Base-by-base conservation (phyloP, 2,329 filamentous ascomycete genomes). In the Zopfia rhizophila region DNA sequence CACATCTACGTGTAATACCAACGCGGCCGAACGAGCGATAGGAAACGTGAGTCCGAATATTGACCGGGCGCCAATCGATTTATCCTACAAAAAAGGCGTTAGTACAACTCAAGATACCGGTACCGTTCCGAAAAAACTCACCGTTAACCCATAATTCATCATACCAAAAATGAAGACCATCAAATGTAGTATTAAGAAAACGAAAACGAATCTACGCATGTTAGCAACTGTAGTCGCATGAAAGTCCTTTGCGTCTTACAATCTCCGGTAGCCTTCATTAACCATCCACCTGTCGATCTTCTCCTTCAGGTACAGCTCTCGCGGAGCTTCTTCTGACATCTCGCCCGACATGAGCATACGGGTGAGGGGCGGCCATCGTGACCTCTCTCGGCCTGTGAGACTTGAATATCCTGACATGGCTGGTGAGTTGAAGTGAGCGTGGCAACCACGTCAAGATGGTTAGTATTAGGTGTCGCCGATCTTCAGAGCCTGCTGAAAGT, bases 221-320 rank as follows among this genome's bases (percentile, higher is more conserved):
- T 74, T 66, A 73, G 66, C 48, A 35, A 39, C 24, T 31, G 18
- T 29, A 24, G 7, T 10, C 13, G n/a, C 22, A 11, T 25, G 17
- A n/a, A n/a, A 25, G 13, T 22, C 10, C 14, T 6, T 17, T n/a
- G 14, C 8, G 10, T 82, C 87, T 45, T 79, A 91, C 84, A 93
- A 80, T 83, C 88, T 80, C 68, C 88, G 82, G 69, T 91, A 91
- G 50, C 90, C 90, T 69, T 93, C 90, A 68, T 93, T 93, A 51
- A 93, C 87, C 89, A 94, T 92, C 90, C 90, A 94, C 56, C 86
- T 80, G 70, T 92, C 87, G 65, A 93, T 88, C 68, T 83, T 88
- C 70, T 93, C 88, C 64, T 83, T 82, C 53, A 82, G 72, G 17
- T 83, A 84, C 59, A 93, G 75, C 45, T 86, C 81, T 66, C 85